Conservation (phyloP, 2,329 filamentous ascomycete species). For the Penicillium sclerotigenum region DNA sequence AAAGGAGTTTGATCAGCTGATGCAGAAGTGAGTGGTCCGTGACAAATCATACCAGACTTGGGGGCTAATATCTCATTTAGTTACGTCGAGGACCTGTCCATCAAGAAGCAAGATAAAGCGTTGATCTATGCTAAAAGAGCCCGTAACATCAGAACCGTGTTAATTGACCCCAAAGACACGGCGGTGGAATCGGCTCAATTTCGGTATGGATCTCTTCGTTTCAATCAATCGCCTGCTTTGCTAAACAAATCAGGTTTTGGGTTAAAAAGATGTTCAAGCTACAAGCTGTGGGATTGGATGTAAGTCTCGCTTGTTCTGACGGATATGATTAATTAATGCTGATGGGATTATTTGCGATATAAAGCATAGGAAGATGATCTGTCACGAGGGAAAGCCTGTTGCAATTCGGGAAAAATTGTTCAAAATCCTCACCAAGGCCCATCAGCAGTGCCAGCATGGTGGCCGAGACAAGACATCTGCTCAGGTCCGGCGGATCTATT, state of each 20-base stretch:
- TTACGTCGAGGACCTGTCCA: conserved; percentile 49
- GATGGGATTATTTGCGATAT: not conserved
- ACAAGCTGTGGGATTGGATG: conserved; percentile 41
- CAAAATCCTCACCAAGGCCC: conserved; percentile 50
- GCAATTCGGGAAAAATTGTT: conserved; percentile 52
- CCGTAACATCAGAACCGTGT: conserved; percentile 47
- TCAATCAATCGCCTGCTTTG: not conserved
- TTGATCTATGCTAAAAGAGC: conserved; percentile 49
- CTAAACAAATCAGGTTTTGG: conserved; percentile 44
- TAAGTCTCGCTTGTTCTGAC: conserved; percentile 24
- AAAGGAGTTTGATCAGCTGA: conserved; percentile 46
- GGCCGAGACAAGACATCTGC: conserved; percentile 54
- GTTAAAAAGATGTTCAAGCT: conserved; percentile 55
- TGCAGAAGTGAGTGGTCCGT: conserved; percentile 40
- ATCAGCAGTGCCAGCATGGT: conserved; percentile 51
- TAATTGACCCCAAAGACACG: conserved; percentile 51
- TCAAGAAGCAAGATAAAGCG: conserved; percentile 53
- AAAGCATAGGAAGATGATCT: conserved; percentile 45
- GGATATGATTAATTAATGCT: not conserved
- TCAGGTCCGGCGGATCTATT: conserved; percentile 50
- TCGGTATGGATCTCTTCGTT: conserved; percentile 33
- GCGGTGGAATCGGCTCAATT: conserved; percentile 52
- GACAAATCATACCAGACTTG: not conserved
- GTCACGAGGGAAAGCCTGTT: conserved; percentile 52
- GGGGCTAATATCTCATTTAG: conserved; percentile 25